Conservation (phyloP, 352 stramenopile genomes). For the Phytophthora fragariaefolia region DNA sequence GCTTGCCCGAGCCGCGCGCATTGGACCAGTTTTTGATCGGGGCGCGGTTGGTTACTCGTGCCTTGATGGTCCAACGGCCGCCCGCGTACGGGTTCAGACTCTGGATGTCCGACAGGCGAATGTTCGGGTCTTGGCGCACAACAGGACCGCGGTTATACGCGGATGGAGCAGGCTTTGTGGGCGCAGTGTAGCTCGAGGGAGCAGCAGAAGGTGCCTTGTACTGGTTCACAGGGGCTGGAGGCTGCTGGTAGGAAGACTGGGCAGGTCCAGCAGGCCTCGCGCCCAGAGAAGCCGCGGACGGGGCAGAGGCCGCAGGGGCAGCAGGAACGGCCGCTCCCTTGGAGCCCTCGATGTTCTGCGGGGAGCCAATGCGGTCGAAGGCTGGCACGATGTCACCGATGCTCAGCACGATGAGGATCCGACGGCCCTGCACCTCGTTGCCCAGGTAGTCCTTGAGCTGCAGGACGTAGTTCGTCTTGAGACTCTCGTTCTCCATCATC, state of each 20-base stretch:
- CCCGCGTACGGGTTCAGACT: slow-evolving; percentile 96
- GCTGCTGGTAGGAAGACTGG: slow-evolving; percentile 49
- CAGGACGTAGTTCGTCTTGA: slow-evolving; percentile 87
- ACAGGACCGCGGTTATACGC: slow-evolving; percentile 81
- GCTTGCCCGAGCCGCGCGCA: slow-evolving; percentile 94
- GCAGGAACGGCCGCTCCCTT: slow-evolving; percentile 48
- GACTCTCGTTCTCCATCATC: slow-evolving; percentile 84
- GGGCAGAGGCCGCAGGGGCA: slow-evolving; percentile 28
- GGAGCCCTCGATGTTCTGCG: slow-evolving; percentile 76
- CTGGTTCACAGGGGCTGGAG: slow-evolving; percentile 30
- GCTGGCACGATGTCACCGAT: slow-evolving; percentile 79
- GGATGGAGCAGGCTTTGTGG: slow-evolving; percentile 37
- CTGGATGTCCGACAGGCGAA: slow-evolving; percentile 84
- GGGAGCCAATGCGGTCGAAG: slow-evolving; percentile 78
- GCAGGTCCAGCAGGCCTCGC: slow-evolving; percentile 33
- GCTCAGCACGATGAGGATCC: slow-evolving; percentile 87
- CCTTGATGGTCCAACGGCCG: slow-evolving; percentile 96
- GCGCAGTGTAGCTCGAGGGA: slow-evolving; percentile 35
- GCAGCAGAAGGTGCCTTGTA: slow-evolving; percentile 36
- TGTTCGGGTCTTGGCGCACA: slow-evolving; percentile 82
- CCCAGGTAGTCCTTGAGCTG: slow-evolving; percentile 86
- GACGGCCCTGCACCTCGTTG: slow-evolving; percentile 85
- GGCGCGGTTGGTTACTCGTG: slow-evolving; percentile 92
- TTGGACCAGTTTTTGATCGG: slow-evolving; percentile 98
- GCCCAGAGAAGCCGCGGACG: slow-evolving; percentile 33